These are phyloP conservation scores for Botrytis medusae DNA, from an alignment of 2,329 filamentous ascomycete species.

Conservation along the genomic window DNA sequence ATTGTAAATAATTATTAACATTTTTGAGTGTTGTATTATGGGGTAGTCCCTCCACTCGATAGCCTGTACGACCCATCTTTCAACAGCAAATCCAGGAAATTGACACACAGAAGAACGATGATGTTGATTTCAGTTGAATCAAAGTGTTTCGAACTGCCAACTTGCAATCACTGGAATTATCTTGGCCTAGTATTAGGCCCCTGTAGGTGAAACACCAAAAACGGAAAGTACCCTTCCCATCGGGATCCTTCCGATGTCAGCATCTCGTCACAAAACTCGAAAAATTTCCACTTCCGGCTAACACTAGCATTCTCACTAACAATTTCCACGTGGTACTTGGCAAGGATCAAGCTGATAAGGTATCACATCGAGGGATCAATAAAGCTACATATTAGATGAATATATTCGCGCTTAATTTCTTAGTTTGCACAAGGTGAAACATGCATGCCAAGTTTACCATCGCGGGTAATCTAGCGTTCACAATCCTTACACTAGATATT, in stretches of 20 bases:
- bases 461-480: too few relatives aligned
- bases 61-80: constrained; percentile 20
- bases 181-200: neutral
- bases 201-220: neutral
- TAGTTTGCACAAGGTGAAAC: neutral
- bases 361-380: neutral
- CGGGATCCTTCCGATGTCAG: constrained; percentile 11
- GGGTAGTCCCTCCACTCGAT: constrained; percentile 20
- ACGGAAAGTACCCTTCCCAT: neutral
- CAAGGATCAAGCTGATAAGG: neutral
- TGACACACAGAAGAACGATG: neutral
- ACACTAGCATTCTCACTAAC: neutral
- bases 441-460: neutral
- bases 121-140: neutral
- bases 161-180: neutral
- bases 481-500: neutral
- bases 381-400: neutral
- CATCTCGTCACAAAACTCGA: neutral
- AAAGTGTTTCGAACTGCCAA: neutral
- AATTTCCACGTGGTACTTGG: neutral
- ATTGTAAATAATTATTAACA: constrained; percentile 17
- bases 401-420: neutral
- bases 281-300: neutral
- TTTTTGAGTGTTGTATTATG: constrained; percentile 14
- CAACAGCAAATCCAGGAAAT: neutral